Conservation (phyloP, 1,139 yeast genomes). For the Hyphopichia buzzinii region DNA sequence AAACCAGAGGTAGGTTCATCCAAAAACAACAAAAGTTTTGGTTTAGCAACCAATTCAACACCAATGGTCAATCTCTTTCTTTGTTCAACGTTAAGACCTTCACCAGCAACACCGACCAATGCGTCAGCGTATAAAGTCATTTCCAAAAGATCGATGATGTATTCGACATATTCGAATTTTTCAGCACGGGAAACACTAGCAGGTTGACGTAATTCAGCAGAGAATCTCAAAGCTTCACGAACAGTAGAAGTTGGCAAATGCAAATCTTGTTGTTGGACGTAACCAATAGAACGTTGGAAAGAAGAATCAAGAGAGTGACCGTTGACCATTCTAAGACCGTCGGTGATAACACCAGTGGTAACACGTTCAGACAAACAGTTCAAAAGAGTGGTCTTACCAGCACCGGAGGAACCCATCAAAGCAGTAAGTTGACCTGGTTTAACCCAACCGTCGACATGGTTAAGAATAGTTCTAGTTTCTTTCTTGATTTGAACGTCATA, state of each 20-base stretch:
- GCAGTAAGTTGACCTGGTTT: conserved; percentile 52
- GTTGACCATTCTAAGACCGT: conserved; percentile 71
- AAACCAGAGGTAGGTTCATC: conserved; percentile 95
- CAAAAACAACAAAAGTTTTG: conserved; percentile 72
- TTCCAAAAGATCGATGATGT: conserved; percentile 64
- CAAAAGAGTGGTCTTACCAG: conserved; percentile 75
- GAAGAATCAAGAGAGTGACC: conserved; percentile 67
- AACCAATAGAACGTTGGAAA: conserved; percentile 80
- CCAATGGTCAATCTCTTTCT: conserved; percentile 83
- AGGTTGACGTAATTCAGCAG: conserved; percentile 77
- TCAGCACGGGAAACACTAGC: conserved; percentile 49
- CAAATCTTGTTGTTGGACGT: conserved; percentile 80
- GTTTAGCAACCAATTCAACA: conserved; percentile 86
- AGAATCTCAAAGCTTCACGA: conserved; percentile 70
- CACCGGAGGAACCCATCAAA: conserved; percentile 86
- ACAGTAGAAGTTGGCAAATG: conserved; percentile 76
- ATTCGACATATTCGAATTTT: conserved; percentile 70
- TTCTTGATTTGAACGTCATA: conserved; percentile 68
- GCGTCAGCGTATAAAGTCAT: conserved; percentile 79
- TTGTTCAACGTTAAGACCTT: conserved; percentile 77
- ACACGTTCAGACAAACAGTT: conserved; percentile 78
- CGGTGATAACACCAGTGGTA: conserved; percentile 71
- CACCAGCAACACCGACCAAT: conserved; percentile 80
- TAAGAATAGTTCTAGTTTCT: conserved; percentile 62
- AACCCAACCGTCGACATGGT: conserved; percentile 80